These are phyloP conservation scores for Euphorbia celastroides DNA, from an alignment of 441 rosid genomes.

Conservation along the genomic window DNA sequence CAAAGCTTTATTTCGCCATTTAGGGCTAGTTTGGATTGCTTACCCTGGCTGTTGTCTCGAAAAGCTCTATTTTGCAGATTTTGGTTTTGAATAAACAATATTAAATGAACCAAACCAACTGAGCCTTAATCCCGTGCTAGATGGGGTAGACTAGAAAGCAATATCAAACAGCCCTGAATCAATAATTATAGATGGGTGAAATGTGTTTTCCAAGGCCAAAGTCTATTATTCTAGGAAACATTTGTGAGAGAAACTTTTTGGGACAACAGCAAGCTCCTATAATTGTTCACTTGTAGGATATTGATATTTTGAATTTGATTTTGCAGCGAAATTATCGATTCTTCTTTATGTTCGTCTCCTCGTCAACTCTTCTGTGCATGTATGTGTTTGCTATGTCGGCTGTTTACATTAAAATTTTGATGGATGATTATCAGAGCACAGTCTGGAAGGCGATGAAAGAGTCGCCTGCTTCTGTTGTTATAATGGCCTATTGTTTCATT, in stretches of 20 bases:
- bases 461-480: constrained; percentile 75
- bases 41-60: too few relatives aligned
- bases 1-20: neutral
- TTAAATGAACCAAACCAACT: too few relatives aligned
- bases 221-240: too few relatives aligned
- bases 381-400: constrained; percentile 85
- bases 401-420: constrained; percentile 70
- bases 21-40: neutral
- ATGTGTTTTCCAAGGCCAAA: too few relatives aligned
- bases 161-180: too few relatives aligned
- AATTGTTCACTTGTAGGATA: neutral
- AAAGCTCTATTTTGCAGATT: neutral
- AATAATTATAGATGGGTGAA: too few relatives aligned
- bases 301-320: neutral
- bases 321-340: constrained; percentile 93
- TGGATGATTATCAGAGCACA: constrained; percentile 57
- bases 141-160: too few relatives aligned
- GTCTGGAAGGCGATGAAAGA: constrained; percentile 89
- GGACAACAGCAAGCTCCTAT: neutral
- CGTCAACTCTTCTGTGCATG: constrained; percentile 81
- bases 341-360: constrained; percentile 95
- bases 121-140: too few relatives aligned
- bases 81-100: too few relatives aligned
- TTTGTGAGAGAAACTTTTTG: too few relatives aligned
- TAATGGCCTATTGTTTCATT: constrained; percentile 83